A percentile compares a stretch with the other conserved stretches of the same genome.
Conservation (phyloP, 306 rosid genomes). For the Lithocarpus polystachyus region DNA sequence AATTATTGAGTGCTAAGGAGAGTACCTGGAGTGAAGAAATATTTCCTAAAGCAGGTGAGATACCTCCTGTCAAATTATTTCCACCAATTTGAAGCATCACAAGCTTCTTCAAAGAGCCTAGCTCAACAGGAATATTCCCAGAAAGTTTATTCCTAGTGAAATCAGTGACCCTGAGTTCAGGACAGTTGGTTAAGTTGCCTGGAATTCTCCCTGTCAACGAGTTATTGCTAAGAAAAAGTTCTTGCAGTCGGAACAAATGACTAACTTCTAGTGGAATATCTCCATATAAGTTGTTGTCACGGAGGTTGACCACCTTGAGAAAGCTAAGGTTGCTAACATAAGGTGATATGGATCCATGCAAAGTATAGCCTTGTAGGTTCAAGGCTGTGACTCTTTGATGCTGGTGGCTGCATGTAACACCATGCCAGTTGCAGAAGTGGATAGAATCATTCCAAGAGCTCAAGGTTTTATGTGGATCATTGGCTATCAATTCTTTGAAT, state of each 20-base stretch:
- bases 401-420: slow-evolving; percentile 34
- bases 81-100: background rate
- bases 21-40: slow-evolving; percentile 15
- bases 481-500: slow-evolving; percentile 27
- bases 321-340: slow-evolving; percentile 32
- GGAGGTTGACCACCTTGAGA: slow-evolving; percentile 6
- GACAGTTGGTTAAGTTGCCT: slow-evolving; percentile 21
- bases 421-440: slow-evolving; percentile 41
- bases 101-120: slow-evolving; percentile 24
- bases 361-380: background rate
- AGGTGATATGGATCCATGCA: slow-evolving; percentile 44
- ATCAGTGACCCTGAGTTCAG: background rate
- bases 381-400: slow-evolving; percentile 33
- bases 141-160: background rate
- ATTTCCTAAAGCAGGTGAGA: slow-evolving; percentile 37
- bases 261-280: slow-evolving; percentile 26
- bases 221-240: slow-evolving; percentile 4
- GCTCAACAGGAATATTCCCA: slow-evolving; percentile 15
- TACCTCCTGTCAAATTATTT: slow-evolving; percentile 27
- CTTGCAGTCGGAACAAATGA: slow-evolving; percentile 10
- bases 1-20: background rate
- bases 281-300: slow-evolving; percentile 17
- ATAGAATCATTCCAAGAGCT: slow-evolving; percentile 39
- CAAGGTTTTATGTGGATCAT: slow-evolving; percentile 14
- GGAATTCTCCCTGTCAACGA: slow-evolving; percentile 33